Conservation (phyloP, 1,284 basidiomycete genomes). For the Pterulicium gracile region DNA sequence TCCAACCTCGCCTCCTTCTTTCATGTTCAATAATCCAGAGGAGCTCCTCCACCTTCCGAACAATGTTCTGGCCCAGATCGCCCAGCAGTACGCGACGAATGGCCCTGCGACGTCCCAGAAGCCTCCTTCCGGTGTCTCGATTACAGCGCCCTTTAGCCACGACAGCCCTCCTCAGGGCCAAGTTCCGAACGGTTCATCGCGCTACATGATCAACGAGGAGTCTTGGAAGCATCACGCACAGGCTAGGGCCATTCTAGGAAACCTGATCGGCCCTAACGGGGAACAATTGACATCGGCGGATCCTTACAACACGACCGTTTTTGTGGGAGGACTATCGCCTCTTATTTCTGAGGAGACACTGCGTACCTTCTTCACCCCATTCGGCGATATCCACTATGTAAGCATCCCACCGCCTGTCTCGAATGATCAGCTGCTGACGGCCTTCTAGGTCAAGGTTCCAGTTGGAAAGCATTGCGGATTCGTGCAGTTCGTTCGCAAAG, state of each 20-base stretch:
- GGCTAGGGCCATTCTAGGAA: conserved; percentile 68
- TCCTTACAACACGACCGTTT: conserved; percentile 88
- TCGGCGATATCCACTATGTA: conserved; percentile 89
- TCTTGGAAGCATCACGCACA: conserved; percentile 76
- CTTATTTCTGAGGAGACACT: conserved; percentile 82
- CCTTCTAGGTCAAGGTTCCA: conserved; percentile 79
- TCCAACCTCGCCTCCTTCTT: conserved; percentile 31
- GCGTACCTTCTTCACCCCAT: conserved; percentile 80
- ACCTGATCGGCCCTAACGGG: conserved; percentile 72
- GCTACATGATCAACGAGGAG: conserved; percentile 55
- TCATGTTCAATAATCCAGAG: conserved; percentile 36
- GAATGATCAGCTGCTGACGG: conserved; percentile 9
- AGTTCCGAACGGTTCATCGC: conserved; percentile 20
- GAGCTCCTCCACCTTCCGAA: conserved; percentile 34
- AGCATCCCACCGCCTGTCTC: conserved; percentile 14
- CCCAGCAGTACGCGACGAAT: conserved; percentile 31
- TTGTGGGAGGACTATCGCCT: conserved; percentile 81
- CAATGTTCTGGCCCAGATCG: conserved; percentile 31
- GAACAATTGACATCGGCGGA: conserved; percentile 78
- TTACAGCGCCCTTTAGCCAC: conserved; percentile 11
- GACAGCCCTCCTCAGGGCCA: conserved; percentile 5
- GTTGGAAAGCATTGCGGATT: conserved; percentile 94
- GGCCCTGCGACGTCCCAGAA: conserved; percentile 19
- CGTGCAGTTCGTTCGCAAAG: conserved; percentile 87
- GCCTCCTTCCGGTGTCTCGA: conserved; percentile 27